Evolutionary conservation across 495 filamentous ascomycete genomes (phyloP).

Genomic region (Apodospora peruviana): DNA sequence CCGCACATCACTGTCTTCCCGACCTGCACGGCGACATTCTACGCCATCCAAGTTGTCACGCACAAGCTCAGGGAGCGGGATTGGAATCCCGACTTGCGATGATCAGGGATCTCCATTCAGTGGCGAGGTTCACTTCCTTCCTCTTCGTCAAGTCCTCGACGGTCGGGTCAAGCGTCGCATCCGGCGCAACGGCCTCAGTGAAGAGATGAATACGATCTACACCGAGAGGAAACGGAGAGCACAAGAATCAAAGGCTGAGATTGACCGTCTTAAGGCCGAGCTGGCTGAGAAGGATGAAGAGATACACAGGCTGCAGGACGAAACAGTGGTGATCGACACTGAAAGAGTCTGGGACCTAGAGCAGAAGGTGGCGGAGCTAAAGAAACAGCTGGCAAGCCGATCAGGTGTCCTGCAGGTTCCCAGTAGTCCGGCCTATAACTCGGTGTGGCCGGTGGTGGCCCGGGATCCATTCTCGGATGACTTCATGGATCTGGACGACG

Average conservation of each 20-base stretch:
- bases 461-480: conserved; percentile 37
- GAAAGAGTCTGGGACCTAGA: conserved; percentile 38
- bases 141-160: conserved; percentile 65
- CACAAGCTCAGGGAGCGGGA: conserved; percentile 17
- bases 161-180: conserved; percentile 66
- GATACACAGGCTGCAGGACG: conserved; percentile 44
- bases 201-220: conserved; percentile 65
- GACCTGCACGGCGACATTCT: conserved; percentile 41
- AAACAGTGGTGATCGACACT: conserved; percentile 38
- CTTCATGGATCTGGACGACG: conserved; percentile 31
- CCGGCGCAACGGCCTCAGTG: conserved; percentile 63
- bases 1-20: conserved; percentile 50
- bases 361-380: conserved; percentile 31
- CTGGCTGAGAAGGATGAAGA: conserved; percentile 46
- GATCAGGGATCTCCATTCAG: conserved; percentile 24
- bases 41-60: conserved; percentile 22
- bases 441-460: conserved; percentile 41
- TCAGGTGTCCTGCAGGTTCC: conserved; percentile 18
- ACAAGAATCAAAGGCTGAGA: conserved; percentile 32
- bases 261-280: conserved; percentile 47
- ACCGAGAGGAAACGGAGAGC: conserved; percentile 47
- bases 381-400: conserved; percentile 23
- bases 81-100: conserved; percentile 21
- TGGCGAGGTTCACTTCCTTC: conserved; percentile 47
- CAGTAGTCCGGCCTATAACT: conserved; percentile 24